Percentiles rank a stretch among this genome's conserved stretches.
Evolutionary conservation across 176 grass and related monocot genomes (phyloP).

Genomic region (Eragrostis curvula): DNA sequence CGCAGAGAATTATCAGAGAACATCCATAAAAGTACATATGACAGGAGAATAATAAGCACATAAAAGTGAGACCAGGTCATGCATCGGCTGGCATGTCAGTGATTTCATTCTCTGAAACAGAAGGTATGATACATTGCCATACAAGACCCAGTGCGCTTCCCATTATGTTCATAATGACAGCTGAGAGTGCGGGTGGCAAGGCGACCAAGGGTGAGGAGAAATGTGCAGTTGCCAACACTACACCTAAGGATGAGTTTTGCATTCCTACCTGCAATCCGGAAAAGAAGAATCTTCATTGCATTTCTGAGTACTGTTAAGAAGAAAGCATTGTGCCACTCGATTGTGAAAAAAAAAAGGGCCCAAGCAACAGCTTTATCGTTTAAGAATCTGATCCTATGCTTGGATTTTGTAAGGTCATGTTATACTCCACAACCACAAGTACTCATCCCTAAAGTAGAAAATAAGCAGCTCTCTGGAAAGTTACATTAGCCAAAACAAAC

Average conservation of each 20-base stretch:
- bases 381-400: not conserved
- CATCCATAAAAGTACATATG: not conserved
- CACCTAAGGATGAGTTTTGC: conserved; percentile 84
- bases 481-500: not conserved
- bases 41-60: conserved; percentile 20
- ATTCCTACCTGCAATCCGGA: conserved; percentile 68
- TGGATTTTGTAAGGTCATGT: not conserved
- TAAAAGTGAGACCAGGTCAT: conserved; percentile 8
- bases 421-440: not conserved
- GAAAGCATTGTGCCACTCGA: not conserved
- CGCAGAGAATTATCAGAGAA: not conserved
- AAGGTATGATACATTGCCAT: conserved; percentile 55
- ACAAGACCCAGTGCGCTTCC: conserved; percentile 73
- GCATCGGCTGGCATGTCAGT: not conserved
- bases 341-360: not conserved
- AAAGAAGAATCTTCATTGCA: conserved; percentile 12
- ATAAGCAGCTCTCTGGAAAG: not conserved
- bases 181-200: conserved; percentile 76
- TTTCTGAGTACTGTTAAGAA: conserved; percentile 3
- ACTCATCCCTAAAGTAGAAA: not conserved
- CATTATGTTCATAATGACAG: conserved; percentile 88
- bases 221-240: conserved; percentile 77
- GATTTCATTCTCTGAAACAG: conserved; percentile 29
- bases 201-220: conserved; percentile 73
- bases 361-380: not conserved